Evolutionary conservation across 768 basidiomycete genomes (phyloP), one percentile per base, ranked within the genome.

Genomic region (Termitomyces sp.): DNA sequence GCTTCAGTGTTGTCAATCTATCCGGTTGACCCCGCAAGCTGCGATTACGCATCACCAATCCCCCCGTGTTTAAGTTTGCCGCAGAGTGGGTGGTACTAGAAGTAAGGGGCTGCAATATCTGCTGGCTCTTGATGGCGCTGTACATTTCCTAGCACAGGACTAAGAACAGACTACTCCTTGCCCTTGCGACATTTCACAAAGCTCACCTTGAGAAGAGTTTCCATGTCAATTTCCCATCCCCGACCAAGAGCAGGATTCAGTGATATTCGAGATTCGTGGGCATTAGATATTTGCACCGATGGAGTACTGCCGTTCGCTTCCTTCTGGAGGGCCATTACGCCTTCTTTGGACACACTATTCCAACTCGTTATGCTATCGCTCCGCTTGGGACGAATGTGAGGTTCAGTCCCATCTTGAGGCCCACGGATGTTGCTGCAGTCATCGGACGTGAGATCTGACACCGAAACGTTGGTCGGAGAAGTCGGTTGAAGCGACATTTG

Each of bases 181-280:
- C 14, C 44, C 44, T 9, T 33, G 28, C 30, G n/a, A 49, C 44
- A 43, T 53, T 38, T 14, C 7, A 35, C n/a, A 58, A 50, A 46
- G 32, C 74, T 43, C 48, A 92, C 93, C 82, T 93, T 95, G 62
- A 99, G 82, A 62, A 92, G 68, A 59, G 64, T 80, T 72, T 98
- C 95, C 82, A 98, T 87, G 58, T 96, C 95, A 13, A 68, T 71
- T 69, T 96, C 93, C 93, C 93, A 95, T 50, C 74, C 80, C 30
- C 87, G 85, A 50, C 83, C 84, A 67, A 85, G 87, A 16, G 77
- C 70, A 40, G 75, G 58, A 68, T 69, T 63, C 14, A 74, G 66
- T 47, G 58, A 70, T 12, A 66, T 49, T 28, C 64, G 69, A 52
- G 50, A 62, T 61, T 84, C 63, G 55, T 77, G 67, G 57, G 76